Conservation (phyloP, 495 filamentous ascomycete species). For the Hyphodiscus hymeniophilus region DNA sequence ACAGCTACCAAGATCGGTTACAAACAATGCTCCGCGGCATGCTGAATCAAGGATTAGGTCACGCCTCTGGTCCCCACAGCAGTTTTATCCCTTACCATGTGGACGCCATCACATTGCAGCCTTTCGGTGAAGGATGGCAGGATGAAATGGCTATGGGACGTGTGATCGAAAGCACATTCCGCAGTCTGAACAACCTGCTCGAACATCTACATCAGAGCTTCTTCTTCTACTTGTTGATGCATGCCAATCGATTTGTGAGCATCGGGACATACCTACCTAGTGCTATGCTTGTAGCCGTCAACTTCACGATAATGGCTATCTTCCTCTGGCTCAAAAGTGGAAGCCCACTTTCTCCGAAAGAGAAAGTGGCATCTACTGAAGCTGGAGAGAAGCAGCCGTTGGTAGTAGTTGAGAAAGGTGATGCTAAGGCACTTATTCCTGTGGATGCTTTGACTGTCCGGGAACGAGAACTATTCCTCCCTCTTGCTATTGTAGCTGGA, state of each 20-base stretch:
- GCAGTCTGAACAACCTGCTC: slow-evolving; percentile 90
- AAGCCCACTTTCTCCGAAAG: slow-evolving; percentile 24
- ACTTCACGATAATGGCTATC: slow-evolving; percentile 93
- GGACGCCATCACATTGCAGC: slow-evolving; percentile 88
- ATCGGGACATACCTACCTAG: slow-evolving; percentile 96
- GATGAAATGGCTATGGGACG: slow-evolving; percentile 94
- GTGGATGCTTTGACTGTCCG: slow-evolving; percentile 26
- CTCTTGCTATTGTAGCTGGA: slow-evolving; percentile 60
- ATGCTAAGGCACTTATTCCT: slow-evolving; percentile 17
- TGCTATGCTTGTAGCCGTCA: slow-evolving; percentile 89
- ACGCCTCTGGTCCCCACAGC: slow-evolving; percentile 86
- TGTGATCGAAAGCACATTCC: slow-evolving; percentile 78
- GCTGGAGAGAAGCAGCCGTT: slow-evolving; percentile 18
- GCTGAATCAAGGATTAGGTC: slow-evolving; percentile 82
- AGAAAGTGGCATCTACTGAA: slow-evolving; percentile 15
- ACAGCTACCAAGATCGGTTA: slow-evolving; percentile 75
- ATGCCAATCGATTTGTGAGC: slow-evolving; percentile 84
- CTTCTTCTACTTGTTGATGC: slow-evolving; percentile 96
- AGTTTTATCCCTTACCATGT: slow-evolving; percentile 97
- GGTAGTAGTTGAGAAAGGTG: slow-evolving; percentile 7
- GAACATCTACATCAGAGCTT: slow-evolving; percentile 98
- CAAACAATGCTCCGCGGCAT: slow-evolving; percentile 89
- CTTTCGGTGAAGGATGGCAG: slow-evolving; percentile 86
- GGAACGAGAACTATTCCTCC: slow-evolving; percentile 73
- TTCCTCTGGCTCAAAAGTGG: slow-evolving; percentile 86